Evolutionary conservation across 768 basidiomycete genomes (phyloP).

Genomic region (Boletus sp.): DNA sequence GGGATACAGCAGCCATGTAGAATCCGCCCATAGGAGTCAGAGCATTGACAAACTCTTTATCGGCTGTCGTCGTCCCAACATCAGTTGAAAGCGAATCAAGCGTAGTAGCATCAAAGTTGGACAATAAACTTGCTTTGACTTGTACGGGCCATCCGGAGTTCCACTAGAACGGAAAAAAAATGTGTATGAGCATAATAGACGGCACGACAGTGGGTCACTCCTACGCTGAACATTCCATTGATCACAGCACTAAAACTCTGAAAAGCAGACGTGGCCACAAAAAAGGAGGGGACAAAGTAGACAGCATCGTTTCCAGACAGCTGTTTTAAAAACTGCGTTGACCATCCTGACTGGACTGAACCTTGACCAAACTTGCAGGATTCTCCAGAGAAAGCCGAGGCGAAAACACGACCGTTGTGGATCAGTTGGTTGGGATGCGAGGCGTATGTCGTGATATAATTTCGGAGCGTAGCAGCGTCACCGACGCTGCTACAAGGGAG

Average conservation of each 20-base stretch:
- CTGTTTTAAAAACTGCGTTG: constrained; percentile 47
- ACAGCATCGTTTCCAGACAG: constrained; percentile 45
- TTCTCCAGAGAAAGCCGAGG: constrained; percentile 74
- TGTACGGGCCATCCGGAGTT: constrained; percentile 78
- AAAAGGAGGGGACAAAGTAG: constrained; percentile 71
- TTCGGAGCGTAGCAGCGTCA: constrained; percentile 51
- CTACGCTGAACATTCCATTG: constrained; percentile 60
- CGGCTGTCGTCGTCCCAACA: constrained; percentile 51
- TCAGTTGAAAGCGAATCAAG: constrained; percentile 32
- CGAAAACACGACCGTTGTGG: constrained; percentile 47
- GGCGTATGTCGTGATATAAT: constrained; percentile 52
- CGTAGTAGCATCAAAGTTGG: constrained; percentile 7
- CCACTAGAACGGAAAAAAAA: constrained; percentile 47
- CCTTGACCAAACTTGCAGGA: constrained; percentile 62
- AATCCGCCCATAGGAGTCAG: constrained; percentile 34
- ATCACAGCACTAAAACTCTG: constrained; percentile 47
- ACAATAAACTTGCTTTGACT: constrained; percentile 36
- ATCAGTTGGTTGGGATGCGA: constrained; percentile 59
- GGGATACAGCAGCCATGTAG: constrained; percentile 59
- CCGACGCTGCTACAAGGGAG: constrained; percentile 49
- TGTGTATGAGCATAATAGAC: constrained; percentile 12
- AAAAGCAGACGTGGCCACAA: constrained; percentile 52
- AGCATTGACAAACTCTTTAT: constrained; percentile 51
- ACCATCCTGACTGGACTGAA: constrained; percentile 55
- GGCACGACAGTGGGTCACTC: constrained; percentile 16